Evolutionary conservation across 176 grass and related monocot genomes (phyloP).

Genomic region (bread wheat (Triticum aestivum)): DNA sequence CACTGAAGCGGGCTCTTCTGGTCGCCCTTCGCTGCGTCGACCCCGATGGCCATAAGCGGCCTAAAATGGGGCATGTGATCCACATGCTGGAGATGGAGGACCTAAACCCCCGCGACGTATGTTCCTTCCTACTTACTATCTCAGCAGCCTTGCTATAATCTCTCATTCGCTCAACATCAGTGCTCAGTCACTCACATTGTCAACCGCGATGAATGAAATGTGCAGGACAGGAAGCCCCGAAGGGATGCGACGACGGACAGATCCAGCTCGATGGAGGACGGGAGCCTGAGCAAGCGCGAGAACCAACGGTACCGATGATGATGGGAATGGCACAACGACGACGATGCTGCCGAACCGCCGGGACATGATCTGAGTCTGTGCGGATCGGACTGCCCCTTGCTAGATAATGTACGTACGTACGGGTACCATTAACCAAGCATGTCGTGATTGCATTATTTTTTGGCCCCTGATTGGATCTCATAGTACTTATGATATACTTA

Average conservation of each 20-base stretch:
- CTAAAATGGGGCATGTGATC: constrained; percentile 97
- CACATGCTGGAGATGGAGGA: constrained; percentile 99
- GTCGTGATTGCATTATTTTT: constrained; percentile 38
- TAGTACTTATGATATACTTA: background rate
- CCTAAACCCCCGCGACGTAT: constrained; percentile 60
- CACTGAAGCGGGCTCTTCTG: constrained; percentile 67
- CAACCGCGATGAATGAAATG: background rate
- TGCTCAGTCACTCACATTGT: background rate
- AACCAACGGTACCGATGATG: constrained; percentile 55
- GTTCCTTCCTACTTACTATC: background rate
- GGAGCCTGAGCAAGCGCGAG: constrained; percentile 56
- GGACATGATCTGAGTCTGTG: constrained; percentile 19
- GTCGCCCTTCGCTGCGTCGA: constrained; percentile 87
- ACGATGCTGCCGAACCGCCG: background rate
- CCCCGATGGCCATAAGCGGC: constrained; percentile 83
- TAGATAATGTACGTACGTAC: constrained; percentile 18
- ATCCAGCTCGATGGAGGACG: constrained; percentile 53
- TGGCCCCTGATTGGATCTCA: constrained; percentile 20
- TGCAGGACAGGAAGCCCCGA: constrained; percentile 63
- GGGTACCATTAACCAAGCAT: constrained; percentile 36
- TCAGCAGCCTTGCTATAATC: background rate
- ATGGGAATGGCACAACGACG: background rate
- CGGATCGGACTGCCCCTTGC: constrained; percentile 21
- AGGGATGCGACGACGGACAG: constrained; percentile 47
- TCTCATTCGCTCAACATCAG: background rate